Percentiles rank a stretch among this genome's conserved stretches.
Conservation (phyloP, 441 rosid genomes). For the Mallotus japonicus region DNA sequence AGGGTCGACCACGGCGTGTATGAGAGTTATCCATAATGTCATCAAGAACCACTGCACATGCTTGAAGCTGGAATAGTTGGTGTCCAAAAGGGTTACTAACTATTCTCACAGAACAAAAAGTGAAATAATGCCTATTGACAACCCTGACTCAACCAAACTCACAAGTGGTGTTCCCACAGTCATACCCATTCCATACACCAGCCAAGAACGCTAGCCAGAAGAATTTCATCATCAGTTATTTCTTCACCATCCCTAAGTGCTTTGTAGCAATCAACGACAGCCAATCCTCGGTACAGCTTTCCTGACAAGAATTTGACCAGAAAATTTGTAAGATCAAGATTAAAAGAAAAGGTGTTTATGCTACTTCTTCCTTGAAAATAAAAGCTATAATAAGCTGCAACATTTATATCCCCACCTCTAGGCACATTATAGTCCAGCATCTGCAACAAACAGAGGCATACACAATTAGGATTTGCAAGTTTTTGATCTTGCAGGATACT, state of each 20-base stretch:
- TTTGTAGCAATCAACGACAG: conserved; percentile 48
- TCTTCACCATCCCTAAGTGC: conserved; percentile 39
- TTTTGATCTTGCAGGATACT: neutral
- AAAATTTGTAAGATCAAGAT: neutral
- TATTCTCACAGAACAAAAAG: neutral
- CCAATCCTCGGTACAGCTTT: conserved; percentile 45
- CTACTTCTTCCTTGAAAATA: conserved; percentile 7
- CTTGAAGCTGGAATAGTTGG: conserved; percentile 45
- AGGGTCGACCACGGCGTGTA: conserved; percentile 54
- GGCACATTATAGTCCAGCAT: conserved; percentile 59
- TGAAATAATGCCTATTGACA: neutral
- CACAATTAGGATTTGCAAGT: neutral
- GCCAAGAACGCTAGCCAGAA: conserved; percentile 46
- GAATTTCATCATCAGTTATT: conserved; percentile 36
- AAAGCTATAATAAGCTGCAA: conserved; percentile 4
- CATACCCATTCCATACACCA: conserved; percentile 66
- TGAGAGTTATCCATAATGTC: conserved; percentile 57
- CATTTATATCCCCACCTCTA: conserved; percentile 35
- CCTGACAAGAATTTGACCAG: conserved; percentile 27
- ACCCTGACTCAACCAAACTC: conserved; percentile 8
- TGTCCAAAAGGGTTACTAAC: conserved; percentile 1
- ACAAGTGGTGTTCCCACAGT: neutral
- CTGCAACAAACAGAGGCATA: conserved; percentile 30
- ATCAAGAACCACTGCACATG: conserved; percentile 49
- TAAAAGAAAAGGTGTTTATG: neutral